Conservation (phyloP, 768 basidiomycete species). For the Pilatotrama ljubarskyi region DNA sequence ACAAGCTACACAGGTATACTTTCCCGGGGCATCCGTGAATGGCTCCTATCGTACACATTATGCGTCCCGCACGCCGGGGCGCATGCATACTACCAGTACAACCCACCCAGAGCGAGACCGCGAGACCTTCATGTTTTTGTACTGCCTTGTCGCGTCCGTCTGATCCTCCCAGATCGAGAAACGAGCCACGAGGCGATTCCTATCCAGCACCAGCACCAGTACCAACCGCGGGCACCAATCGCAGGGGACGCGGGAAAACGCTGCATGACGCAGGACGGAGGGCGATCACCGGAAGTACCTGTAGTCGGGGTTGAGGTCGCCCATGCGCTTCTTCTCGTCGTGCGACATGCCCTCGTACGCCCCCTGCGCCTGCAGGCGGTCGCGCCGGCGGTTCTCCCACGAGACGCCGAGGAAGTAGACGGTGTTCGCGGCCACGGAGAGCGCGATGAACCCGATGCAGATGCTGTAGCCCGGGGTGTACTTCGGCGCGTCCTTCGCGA, state of each 20-base stretch:
- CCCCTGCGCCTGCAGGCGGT: slow-evolving; percentile 12
- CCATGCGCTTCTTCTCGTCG: slow-evolving; percentile 25
- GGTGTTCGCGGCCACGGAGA: slow-evolving; percentile 24
- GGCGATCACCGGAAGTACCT: slow-evolving; percentile 20
- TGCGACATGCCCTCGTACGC: slow-evolving; percentile 13
- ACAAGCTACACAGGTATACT: slow-evolving; percentile 11
- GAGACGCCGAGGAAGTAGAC: slow-evolving; percentile 27
- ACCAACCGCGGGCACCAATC: too few relatives aligned
- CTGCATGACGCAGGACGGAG: too few relatives aligned
- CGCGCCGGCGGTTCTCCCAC: slow-evolving; percentile 25
- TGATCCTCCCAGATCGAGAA: too few relatives aligned
- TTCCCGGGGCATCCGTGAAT: not conserved
- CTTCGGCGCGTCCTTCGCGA: slow-evolving; percentile 29
- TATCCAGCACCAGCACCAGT: too few relatives aligned
- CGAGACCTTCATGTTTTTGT: not conserved
- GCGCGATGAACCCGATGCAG: slow-evolving; percentile 29
- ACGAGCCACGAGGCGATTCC: too few relatives aligned
- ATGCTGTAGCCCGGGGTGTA: slow-evolving; percentile 31
- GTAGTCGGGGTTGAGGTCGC: slow-evolving; percentile 29
- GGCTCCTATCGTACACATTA: slow-evolving; percentile 7
- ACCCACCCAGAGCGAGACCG: not conserved
- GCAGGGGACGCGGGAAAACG: too few relatives aligned
- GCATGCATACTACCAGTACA: slow-evolving; percentile 4
- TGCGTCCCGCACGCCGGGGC: not conserved
- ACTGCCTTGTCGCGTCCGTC: not conserved